Evolutionary conservation across 2,329 filamentous ascomycete species (phyloP), one percentile per base, ranked within the genome.

Genomic region (Triangularia verruculosa): DNA sequence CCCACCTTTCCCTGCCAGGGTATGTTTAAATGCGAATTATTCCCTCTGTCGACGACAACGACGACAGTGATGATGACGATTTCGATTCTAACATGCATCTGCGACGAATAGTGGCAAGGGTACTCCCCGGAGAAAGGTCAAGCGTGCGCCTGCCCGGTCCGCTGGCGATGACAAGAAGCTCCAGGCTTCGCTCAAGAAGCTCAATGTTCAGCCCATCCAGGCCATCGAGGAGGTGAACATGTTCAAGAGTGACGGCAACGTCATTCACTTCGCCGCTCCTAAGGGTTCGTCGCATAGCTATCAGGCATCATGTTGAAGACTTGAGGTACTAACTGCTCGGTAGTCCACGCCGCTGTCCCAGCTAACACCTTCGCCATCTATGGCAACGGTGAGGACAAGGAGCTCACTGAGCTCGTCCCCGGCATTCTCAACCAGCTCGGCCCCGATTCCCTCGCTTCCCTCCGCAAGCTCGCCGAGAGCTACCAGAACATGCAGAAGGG

Each of bases 201-300:
- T 99, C 80, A 98, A 98, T 83, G 94, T 96, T 65, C 95, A 99
- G 88, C 95, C 95, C 75, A 98, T 99, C 82, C 93, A 96, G 85
- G 92, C 91, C 71, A 99, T 99, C 75, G 95, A 99, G 89, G 95
- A 99, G 86, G 95, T 99, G 80, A 99, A 99, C 90, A 99, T 99
- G 95, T 99, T 99, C 90, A 99, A 99, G 91, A 90, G 91, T 78
- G 95, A 99, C 79, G 95, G 95, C 80, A 99, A 99, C 81, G 95
- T 99, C 80, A 98, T 99, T 77, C 95, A 99, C 88, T 99, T 99
- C 79, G 90, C 92, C 74, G 92, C 92, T 76, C 95, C 95, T 74
- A 97, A 97, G 86, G 95, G 95, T 98, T 83, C 77, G 87, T 83
- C 25, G 63, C 61, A 27, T 24, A 32, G 22, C 54, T 57, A 15